Percentiles rank a stretch among this genome's conserved stretches.
These are phyloP conservation scores for Penicillium bovifimosum DNA, from an alignment of 495 filamentous ascomycete species.

Conservation along the genomic window DNA sequence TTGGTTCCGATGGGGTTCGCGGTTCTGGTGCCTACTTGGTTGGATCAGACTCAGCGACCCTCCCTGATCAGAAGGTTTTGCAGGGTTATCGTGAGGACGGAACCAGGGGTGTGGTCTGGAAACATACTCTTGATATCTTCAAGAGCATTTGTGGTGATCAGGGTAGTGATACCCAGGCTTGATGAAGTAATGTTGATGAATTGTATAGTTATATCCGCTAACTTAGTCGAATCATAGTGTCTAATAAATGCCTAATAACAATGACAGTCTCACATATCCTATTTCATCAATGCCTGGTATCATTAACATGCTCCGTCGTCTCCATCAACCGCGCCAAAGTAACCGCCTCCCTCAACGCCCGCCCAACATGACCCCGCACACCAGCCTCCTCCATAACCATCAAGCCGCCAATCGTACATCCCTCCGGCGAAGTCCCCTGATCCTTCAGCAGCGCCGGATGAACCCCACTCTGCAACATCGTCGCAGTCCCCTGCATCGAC, in stretches of 20 bases:
- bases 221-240: neutral
- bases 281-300: constrained; percentile 27
- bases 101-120: constrained; percentile 16
- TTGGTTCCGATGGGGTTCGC: constrained; percentile 17
- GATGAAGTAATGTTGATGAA: neutral
- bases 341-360: constrained; percentile 37
- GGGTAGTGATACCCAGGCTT: neutral
- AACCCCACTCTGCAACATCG: constrained; percentile 34
- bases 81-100: constrained; percentile 15
- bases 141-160: constrained; percentile 15
- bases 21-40: constrained; percentile 23
- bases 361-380: constrained; percentile 36
- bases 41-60: constrained; percentile 11
- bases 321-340: constrained; percentile 38
- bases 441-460: constrained; percentile 36
- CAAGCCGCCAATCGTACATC: constrained; percentile 42
- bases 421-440: constrained; percentile 38
- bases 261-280: neutral
- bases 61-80: constrained; percentile 8
- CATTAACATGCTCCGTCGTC: constrained; percentile 32
- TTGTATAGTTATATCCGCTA: neutral
- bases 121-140: constrained; percentile 19
- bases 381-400: constrained; percentile 41
- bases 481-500: constrained; percentile 35
- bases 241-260: neutral